phyloP scores from a whole-genome alignment of 2,329 filamentous ascomycete species.

The Rhinocladiella mackenziei region DNA sequence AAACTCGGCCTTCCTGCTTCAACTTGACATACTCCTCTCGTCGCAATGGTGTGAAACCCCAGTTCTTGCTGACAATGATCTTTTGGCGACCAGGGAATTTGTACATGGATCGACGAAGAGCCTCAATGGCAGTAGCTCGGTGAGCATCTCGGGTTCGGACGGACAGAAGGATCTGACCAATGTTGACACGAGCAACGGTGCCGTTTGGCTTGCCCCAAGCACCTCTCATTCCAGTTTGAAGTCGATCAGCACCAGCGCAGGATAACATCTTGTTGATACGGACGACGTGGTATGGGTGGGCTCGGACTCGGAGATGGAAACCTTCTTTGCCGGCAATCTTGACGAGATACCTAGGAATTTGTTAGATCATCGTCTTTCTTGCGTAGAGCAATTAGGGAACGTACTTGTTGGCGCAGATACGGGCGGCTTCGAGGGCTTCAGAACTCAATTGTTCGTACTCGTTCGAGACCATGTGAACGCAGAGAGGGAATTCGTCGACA shows the following conservation, averaged over 20 bases:
- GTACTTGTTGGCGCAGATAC: slow-evolving; percentile 99
- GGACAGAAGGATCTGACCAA: slow-evolving; percentile 97
- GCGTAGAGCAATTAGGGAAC: slow-evolving; percentile 25
- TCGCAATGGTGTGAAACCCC: slow-evolving; percentile 98
- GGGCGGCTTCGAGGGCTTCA: slow-evolving; percentile 98
- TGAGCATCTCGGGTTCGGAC: slow-evolving; percentile 94
- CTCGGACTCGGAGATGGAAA: slow-evolving; percentile 70
- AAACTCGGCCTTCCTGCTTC: slow-evolving; percentile 88
- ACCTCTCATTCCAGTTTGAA: slow-evolving; percentile 99
- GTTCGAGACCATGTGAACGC: slow-evolving; percentile 99
- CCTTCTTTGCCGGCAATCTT: slow-evolving; percentile 67
- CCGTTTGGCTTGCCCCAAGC: slow-evolving; percentile 99
- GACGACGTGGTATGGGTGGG: slow-evolving; percentile 99
- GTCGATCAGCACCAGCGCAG: slow-evolving; percentile 99
- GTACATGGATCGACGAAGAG: slow-evolving; percentile 98
- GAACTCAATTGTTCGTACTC: slow-evolving; percentile 99
- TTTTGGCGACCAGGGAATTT: slow-evolving; percentile 99
- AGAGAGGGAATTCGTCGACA: slow-evolving; percentile 99
- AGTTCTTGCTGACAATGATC: slow-evolving; percentile 99
- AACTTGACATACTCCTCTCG: slow-evolving; percentile 96
- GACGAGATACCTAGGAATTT: slow-evolving; percentile 57
- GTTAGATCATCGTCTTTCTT: slow-evolving; percentile 13
- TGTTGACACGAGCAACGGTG: slow-evolving; percentile 99
- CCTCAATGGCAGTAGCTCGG: slow-evolving; percentile 92
- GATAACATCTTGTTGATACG: slow-evolving; percentile 99